Evolutionary conservation across 1,139 yeast species (phyloP).

Genomic region (Yamadazyma taylorii): DNA sequence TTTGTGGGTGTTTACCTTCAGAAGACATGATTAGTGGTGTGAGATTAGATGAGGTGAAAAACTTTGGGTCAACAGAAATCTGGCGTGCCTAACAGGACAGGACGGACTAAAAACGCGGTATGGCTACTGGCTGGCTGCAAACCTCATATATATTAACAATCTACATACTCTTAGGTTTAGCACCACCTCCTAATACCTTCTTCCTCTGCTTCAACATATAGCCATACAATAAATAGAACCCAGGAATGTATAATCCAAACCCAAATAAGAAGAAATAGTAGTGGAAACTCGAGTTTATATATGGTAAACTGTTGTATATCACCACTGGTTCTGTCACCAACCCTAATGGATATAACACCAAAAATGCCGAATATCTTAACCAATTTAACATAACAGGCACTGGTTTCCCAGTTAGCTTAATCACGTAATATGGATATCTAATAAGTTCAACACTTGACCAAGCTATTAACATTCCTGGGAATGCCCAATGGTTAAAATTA

Average conservation of each 20-base stretch:
- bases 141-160: too few species aligned
- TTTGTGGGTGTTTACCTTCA: slow-evolving; percentile 25
- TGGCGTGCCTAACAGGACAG: too few species aligned
- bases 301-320: slow-evolving; percentile 26
- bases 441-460: slow-evolving; percentile 38
- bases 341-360: slow-evolving; percentile 38
- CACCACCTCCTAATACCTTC: slow-evolving; percentile 18
- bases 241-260: slow-evolving; percentile 32
- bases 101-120: too few species aligned
- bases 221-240: slow-evolving; percentile 30
- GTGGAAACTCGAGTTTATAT: slow-evolving; percentile 12
- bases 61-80: background rate
- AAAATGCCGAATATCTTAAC: slow-evolving; percentile 35
- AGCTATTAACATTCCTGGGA: slow-evolving; percentile 28
- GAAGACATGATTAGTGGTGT: slow-evolving; percentile 15
- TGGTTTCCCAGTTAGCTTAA: slow-evolving; percentile 17
- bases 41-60: slow-evolving; percentile 5
- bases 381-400: slow-evolving; percentile 28
- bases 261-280: slow-evolving; percentile 29
- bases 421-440: slow-evolving; percentile 30
- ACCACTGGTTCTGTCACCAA: slow-evolving; percentile 31
- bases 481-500: slow-evolving; percentile 26
- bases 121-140: too few species aligned
- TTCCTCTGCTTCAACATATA: slow-evolving; percentile 35
- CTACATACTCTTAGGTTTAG: background rate